Evolutionary conservation across 257 asterid genomes (phyloP), one percentile per base, ranked within the genome.

Genomic region (Primulina eburnea): DNA sequence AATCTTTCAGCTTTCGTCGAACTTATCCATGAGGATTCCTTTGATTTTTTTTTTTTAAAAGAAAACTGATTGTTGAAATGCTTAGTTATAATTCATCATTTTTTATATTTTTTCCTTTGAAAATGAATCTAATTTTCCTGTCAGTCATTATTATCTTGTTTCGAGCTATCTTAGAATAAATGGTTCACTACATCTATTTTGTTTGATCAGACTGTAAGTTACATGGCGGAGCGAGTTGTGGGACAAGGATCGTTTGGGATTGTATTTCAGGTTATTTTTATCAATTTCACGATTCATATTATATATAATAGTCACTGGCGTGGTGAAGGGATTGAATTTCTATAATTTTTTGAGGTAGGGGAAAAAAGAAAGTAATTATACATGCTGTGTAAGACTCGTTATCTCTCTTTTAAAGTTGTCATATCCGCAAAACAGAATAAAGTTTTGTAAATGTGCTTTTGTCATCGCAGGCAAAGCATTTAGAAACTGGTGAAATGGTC

Each of bases 181-280:
- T 43, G 12, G 3, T 50, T 50, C 7, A 16, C 57, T 50, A 21
- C 21, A 50, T 50, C 57, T 14, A 50, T 62, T 38, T 38, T 12
- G 37, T 59, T 58, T 71, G 73, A 60, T 62, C 90, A 89, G 96
- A 89, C 95, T 60, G 85, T 92, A 52, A 89, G 93, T 76, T 92
- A 89, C 74, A 83, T 89, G 97, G 97, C 96, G 0, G 96, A 89
- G 86, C 95, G 95, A 34, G 81, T 92, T 53, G 97, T 89, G 40
- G 96, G 94, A 61, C 95, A 87, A 72, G 97, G 95, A 70, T 92
- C 97, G 35, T 92, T 92, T 66, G 97, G 96, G 60, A 83, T 89
- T 59, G 96, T 92, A n/a, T 92, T 87, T 77, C 96, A 87, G 92
- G 97, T 91, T 73, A 71, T 52, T 30, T 58, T n/a, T 28, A 47